A percentile compares a stretch with the other conserved stretches of the same genome.
Evolutionary conservation across 2,329 filamentous ascomycete genomes (phyloP).

Genomic region (Fusarium buxicola): DNA sequence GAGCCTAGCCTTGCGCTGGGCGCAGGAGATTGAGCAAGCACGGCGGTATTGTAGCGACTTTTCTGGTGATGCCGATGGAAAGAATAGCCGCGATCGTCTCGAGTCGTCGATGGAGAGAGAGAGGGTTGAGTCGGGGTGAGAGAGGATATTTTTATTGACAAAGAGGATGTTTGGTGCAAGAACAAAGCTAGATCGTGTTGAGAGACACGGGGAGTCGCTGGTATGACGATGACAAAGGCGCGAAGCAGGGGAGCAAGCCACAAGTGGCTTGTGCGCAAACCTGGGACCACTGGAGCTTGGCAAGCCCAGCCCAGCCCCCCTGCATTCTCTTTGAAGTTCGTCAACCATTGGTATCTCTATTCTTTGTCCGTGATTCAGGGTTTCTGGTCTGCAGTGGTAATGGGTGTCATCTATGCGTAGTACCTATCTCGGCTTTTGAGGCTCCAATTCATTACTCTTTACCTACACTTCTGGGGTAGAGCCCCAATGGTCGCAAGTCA

Average conservation of each 20-base stretch:
- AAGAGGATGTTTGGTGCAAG: slow-evolving; percentile 27
- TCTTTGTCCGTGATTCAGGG: neutral
- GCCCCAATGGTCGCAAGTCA: too few relatives aligned
- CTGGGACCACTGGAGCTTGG: neutral
- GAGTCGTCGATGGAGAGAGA: neutral
- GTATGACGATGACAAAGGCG: slow-evolving; percentile 46
- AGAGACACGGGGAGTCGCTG: slow-evolving; percentile 19
- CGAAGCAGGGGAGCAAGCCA: slow-evolving; percentile 15
- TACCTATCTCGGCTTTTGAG: neutral
- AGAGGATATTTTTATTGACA: slow-evolving; percentile 30
- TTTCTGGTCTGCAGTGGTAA: neutral
- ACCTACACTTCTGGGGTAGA: neutral
- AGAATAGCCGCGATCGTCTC: slow-evolving; percentile 5
- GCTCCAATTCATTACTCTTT: neutral
- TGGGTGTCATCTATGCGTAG: too few relatives aligned
- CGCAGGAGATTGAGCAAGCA: slow-evolving; percentile 11
- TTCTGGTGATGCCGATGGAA: neutral
- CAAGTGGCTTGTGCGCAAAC: slow-evolving; percentile 34
- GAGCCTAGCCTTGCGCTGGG: slow-evolving; percentile 33
- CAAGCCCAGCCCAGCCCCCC: too few relatives aligned
- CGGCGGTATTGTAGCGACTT: slow-evolving; percentile 5
- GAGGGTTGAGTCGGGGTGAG: neutral
- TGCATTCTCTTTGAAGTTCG: too few relatives aligned
- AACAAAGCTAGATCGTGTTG: slow-evolving; percentile 26
- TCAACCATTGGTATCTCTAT: neutral